Evolutionary conservation across 805 yeast species (phyloP).

Genomic region (Saccharomycopsis schoenii): DNA sequence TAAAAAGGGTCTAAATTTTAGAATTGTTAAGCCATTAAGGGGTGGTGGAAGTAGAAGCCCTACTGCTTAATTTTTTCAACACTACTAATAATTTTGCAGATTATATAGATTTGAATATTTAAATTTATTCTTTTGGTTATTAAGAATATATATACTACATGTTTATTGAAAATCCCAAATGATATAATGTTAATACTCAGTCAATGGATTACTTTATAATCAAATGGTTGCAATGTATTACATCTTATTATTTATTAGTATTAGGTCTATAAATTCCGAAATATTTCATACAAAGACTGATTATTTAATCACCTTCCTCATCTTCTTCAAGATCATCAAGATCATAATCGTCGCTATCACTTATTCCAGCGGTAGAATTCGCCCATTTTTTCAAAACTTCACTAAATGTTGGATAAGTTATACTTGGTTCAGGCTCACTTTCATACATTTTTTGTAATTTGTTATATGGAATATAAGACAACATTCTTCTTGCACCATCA

Average conservation of each 20-base stretch:
- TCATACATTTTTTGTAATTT: not conserved
- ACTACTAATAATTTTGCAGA: not conserved
- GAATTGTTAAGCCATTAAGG: conserved; percentile 53
- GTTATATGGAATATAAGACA: not conserved
- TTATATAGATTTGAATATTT: not conserved
- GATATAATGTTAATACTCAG: too few species aligned
- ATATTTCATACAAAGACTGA: not conserved
- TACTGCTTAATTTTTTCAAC: not conserved
- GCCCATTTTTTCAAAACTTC: conserved; percentile 18
- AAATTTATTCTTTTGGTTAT: too few species aligned
- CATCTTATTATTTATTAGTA: not conserved
- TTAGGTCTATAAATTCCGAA: not conserved
- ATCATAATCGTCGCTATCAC: conserved; percentile 16
- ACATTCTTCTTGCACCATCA: not conserved
- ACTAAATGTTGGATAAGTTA: conserved; percentile 9
- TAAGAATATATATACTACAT: too few species aligned
- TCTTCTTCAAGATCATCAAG: conserved; percentile 11
- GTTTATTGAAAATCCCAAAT: too few species aligned
- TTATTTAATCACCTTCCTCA: not conserved
- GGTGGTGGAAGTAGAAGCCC: conserved; percentile 33
- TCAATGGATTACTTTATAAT: too few species aligned
- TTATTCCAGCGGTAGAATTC: conserved; percentile 17
- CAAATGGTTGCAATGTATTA: not conserved
- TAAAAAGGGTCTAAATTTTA: conserved; percentile 38
- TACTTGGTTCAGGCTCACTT: conserved; percentile 11